Evolutionary conservation across 2,329 filamentous ascomycete genomes (phyloP).

Genomic region (Paecilomyces dactylethromorphus): DNA sequence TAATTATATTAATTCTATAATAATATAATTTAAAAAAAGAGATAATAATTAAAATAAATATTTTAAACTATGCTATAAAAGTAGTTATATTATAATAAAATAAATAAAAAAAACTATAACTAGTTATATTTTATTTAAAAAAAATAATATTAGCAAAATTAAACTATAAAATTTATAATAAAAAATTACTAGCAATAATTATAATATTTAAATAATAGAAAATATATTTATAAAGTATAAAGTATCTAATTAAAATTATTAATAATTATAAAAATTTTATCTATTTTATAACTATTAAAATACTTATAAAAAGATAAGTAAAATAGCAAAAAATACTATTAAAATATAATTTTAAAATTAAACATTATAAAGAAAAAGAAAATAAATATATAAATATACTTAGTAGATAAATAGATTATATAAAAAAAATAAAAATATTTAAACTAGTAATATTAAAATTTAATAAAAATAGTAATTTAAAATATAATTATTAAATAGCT

Average conservation of each 20-base stretch:
- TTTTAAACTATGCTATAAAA: too few species aligned
- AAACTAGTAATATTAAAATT: not conserved
- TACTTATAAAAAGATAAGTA: not conserved
- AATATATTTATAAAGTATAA: slow-evolving; percentile 2
- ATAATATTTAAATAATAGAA: not conserved
- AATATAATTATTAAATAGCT: too few species aligned
- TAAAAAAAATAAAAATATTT: not conserved
- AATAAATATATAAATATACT: not conserved
- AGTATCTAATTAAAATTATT: slow-evolving; percentile 1
- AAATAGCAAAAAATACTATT: not conserved
- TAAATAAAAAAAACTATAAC: too few species aligned
- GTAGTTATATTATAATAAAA: too few species aligned
- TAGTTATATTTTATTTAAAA: too few species aligned
- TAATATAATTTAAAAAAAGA: not conserved
- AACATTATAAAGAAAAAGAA: not conserved
- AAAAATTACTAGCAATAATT: too few species aligned
- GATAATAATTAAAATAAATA: too few species aligned
- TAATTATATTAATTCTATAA: too few species aligned
- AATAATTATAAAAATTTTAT: slow-evolving; percentile 3
- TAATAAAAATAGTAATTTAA: too few species aligned
- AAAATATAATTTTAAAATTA: not conserved
- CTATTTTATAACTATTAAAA: slow-evolving; percentile 1
- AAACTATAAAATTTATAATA: too few species aligned
- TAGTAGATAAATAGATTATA: not conserved
- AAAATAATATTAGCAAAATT: too few species aligned